Conservation (phyloP, 179 eudicot species). For the Spergularia azorica region DNA sequence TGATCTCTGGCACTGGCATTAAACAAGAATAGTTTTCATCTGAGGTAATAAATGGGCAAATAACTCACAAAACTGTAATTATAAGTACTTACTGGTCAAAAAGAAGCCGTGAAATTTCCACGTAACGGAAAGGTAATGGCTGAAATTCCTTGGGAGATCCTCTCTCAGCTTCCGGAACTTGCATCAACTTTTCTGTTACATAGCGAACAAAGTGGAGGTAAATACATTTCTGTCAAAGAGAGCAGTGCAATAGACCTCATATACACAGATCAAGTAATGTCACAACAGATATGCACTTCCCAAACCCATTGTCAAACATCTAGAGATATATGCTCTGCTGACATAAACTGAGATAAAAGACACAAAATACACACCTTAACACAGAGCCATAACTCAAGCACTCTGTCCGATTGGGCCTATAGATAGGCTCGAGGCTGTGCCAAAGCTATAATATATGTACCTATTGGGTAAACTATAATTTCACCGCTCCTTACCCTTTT, state of each 20-base stretch:
- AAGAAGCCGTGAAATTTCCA: conserved; percentile 87
- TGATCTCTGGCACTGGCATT: conserved; percentile 78
- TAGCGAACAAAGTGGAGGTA: background rate
- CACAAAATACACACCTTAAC: background rate
- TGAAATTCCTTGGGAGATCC: conserved; percentile 79
- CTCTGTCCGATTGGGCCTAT: background rate
- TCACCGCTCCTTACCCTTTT: background rate
- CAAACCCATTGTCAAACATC: background rate
- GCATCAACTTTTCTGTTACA: conserved; percentile 64
- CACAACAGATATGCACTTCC: background rate
- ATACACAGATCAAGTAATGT: background rate
- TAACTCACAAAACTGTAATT: background rate
- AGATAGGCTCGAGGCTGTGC: background rate
- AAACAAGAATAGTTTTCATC: conserved; percentile 9
- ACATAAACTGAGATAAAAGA: background rate
- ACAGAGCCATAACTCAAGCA: too few species aligned
- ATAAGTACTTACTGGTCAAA: conserved; percentile 79
- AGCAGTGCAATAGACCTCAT: too few species aligned
- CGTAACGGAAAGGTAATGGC: conserved; percentile 90
- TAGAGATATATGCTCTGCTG: background rate
- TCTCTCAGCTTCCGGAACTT: conserved; percentile 84
- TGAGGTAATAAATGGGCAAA: conserved; percentile 13
- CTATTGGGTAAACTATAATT: background rate
- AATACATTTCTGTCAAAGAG: background rate
- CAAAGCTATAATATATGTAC: background rate